Percentiles rank a stretch among this genome's conserved stretches.
Evolutionary conservation across 352 stramenopile genomes (phyloP).

Genomic region (Phytophthora sojae): DNA sequence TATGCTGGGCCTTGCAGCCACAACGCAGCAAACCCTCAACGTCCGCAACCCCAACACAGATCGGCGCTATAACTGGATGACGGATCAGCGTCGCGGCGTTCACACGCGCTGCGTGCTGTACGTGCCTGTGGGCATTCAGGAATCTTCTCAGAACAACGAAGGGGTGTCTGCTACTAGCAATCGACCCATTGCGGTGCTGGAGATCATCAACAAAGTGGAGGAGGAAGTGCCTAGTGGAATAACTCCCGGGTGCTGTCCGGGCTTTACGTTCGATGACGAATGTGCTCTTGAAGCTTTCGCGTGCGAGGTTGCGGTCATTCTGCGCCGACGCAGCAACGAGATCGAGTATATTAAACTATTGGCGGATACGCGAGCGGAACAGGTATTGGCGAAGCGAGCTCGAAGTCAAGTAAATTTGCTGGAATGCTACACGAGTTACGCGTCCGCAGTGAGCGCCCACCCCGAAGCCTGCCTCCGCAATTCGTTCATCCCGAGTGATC

Average conservation of each 20-base stretch:
- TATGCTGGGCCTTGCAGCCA: slow-evolving; percentile 68
- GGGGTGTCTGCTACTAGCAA: slow-evolving; percentile 43
- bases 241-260: slow-evolving; percentile 15
- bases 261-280: slow-evolving; percentile 88
- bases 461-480: slow-evolving; percentile 61
- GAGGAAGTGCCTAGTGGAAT: slow-evolving; percentile 36
- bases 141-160: slow-evolving; percentile 34
- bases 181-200: slow-evolving; percentile 83
- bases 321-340: slow-evolving; percentile 84
- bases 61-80: slow-evolving; percentile 56
- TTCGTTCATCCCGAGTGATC: slow-evolving; percentile 64
- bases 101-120: slow-evolving; percentile 82
- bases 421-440: slow-evolving; percentile 80
- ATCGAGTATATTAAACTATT: slow-evolving; percentile 92
- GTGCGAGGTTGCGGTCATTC: slow-evolving; percentile 85
- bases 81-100: slow-evolving; percentile 70
- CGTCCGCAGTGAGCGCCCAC: slow-evolving; percentile 53
- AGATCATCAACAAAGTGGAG: slow-evolving; percentile 90
- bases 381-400: slow-evolving; percentile 73
- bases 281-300: slow-evolving; percentile 88
- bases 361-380: slow-evolving; percentile 77
- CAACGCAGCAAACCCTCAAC: slow-evolving; percentile 73
- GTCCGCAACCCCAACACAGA: slow-evolving; percentile 71
- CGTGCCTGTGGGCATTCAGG: slow-evolving; percentile 82
- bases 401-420: slow-evolving; percentile 82